These are phyloP conservation scores for Elsinoe batatas DNA, from an alignment of 2,329 filamentous ascomycete genomes.

Conservation along the genomic window DNA sequence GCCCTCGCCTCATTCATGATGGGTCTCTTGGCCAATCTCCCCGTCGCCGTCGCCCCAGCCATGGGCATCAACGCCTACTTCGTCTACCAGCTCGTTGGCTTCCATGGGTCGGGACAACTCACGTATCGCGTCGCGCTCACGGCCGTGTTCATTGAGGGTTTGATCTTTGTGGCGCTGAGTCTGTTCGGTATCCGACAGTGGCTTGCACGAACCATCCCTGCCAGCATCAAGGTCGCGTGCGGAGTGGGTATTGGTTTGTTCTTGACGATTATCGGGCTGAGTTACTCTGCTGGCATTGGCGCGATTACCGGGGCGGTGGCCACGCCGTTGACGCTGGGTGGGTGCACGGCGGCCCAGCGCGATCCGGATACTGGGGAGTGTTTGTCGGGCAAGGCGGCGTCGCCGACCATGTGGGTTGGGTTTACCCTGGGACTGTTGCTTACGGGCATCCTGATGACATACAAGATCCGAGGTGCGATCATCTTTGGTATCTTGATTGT, in stretches of 20 bases:
- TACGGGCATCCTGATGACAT: constrained; percentile 72
- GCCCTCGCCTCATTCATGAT: constrained; percentile 73
- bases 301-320: constrained; percentile 57
- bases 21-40: constrained; percentile 65
- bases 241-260: constrained; percentile 81
- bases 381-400: constrained; percentile 65
- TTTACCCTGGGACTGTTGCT: constrained; percentile 79
- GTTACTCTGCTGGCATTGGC: constrained; percentile 75
- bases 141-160: constrained; percentile 80
- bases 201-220: constrained; percentile 73
- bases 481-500: constrained; percentile 75
- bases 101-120: constrained; percentile 61
- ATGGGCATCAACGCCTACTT: constrained; percentile 87
- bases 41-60: constrained; percentile 53
- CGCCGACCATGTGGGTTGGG: constrained; percentile 75
- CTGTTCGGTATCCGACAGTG: constrained; percentile 76
- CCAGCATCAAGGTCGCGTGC: constrained; percentile 77
- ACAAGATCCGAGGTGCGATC: constrained; percentile 77
- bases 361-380: constrained; percentile 46
- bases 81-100: constrained; percentile 69
- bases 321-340: constrained; percentile 66
- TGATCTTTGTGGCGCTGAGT: constrained; percentile 72
- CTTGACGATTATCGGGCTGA: constrained; percentile 63
- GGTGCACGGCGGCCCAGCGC: constrained; percentile 48
- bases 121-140: constrained; percentile 69